phyloP scores from a whole-genome alignment of 2,329 filamentous ascomycete genomes.

The Hymenotorrendiella dingleyae region DNA sequence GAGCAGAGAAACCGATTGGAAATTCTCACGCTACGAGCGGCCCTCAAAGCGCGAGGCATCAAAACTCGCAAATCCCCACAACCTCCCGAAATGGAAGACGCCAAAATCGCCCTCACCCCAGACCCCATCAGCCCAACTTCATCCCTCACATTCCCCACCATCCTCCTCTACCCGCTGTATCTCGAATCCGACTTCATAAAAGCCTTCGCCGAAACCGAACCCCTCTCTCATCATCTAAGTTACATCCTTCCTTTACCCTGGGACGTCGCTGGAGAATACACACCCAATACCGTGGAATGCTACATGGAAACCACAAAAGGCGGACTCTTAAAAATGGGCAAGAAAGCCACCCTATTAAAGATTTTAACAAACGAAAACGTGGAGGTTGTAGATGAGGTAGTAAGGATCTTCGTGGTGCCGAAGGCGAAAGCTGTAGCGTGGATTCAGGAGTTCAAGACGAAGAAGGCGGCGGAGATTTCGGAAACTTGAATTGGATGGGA shows the following conservation, averaged over 20 bases:
- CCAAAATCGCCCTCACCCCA: conserved; percentile 60
- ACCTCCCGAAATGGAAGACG: conserved; percentile 85
- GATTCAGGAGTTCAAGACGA: conserved; percentile 78
- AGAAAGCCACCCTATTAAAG: conserved; percentile 72
- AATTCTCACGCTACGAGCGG: conserved; percentile 55
- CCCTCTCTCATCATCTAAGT: conserved; percentile 67
- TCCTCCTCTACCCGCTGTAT: conserved; percentile 79
- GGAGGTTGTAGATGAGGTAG: conserved; percentile 80
- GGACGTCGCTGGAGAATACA: conserved; percentile 68
- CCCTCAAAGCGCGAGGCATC: conserved; percentile 66
- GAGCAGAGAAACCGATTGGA: conserved; percentile 50
- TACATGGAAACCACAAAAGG: conserved; percentile 80
- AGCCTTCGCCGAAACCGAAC: conserved; percentile 71
- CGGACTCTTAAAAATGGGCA: conserved; percentile 83
- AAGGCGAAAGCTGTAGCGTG: conserved; percentile 63
- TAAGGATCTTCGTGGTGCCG: conserved; percentile 79
- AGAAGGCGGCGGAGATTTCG: conserved; percentile 49
- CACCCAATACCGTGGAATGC: conserved; percentile 63
- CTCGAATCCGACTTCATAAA: conserved; percentile 89
- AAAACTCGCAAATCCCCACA: conserved; percentile 58
- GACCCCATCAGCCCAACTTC: conserved; percentile 70
- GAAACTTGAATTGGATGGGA: conserved; percentile 2
- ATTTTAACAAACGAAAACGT: conserved; percentile 70
- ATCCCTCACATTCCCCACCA: conserved; percentile 66
- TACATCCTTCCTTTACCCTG: conserved; percentile 88